Percentiles rank a stretch among this genome's conserved stretches.
Conservation (phyloP, 1,284 basidiomycete genomes). For the Rhodotorula sp. region DNA sequence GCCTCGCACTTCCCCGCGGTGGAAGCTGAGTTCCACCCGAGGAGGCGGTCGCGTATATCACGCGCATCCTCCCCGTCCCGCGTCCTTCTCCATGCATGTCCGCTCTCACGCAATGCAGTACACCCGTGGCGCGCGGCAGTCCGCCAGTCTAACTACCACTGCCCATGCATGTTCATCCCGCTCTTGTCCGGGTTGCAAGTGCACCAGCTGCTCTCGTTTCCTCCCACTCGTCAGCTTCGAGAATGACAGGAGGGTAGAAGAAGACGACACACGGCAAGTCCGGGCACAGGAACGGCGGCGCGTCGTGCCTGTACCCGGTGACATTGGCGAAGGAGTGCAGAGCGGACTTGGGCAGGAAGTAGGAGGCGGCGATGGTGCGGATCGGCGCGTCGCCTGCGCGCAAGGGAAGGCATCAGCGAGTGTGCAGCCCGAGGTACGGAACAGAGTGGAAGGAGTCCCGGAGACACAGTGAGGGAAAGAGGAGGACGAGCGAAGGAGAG, state of each 20-base stretch:
- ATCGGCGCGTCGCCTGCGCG: constrained; percentile 18
- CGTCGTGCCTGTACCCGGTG: constrained; percentile 15
- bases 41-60: too few species aligned
- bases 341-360: neutral
- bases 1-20: too few species aligned
- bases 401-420: neutral
- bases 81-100: too few species aligned
- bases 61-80: too few species aligned
- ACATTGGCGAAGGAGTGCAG: constrained; percentile 1
- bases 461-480: neutral
- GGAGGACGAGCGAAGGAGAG: too few species aligned
- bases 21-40: too few species aligned
- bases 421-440: too few species aligned
- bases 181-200: constrained; percentile 10
- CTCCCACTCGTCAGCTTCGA: neutral
- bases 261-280: neutral
- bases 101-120: neutral
- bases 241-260: neutral
- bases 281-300: constrained; percentile 6
- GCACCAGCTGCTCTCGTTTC: constrained; percentile 7
- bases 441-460: too few species aligned
- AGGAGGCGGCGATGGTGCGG: constrained; percentile 16
- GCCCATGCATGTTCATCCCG: neutral
- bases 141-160: neutral
- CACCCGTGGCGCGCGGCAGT: neutral